Evolutionary conservation across 108 stramenopile genomes (phyloP).

Genomic region (Cyclotella choctawhatcheeana): DNA sequence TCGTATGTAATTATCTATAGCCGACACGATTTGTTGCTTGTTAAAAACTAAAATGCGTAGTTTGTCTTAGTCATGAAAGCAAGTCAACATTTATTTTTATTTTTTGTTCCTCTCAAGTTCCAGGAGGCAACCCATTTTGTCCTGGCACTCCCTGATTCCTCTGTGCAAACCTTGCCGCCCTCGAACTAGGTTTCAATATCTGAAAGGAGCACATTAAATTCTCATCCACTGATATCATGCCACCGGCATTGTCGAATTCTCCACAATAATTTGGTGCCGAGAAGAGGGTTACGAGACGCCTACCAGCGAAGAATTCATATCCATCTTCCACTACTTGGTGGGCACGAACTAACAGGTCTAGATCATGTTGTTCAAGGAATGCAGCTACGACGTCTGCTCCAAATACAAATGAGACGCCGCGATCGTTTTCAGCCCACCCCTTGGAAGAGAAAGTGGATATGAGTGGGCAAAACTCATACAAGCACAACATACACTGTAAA

Average conservation of each 20-base stretch:
- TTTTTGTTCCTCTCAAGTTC: slow-evolving; percentile 6
- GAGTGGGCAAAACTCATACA: not conserved
- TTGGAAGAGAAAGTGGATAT: not conserved
- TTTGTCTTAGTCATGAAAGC: not conserved
- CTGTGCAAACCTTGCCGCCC: slow-evolving; percentile 53
- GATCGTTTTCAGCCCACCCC: slow-evolving; percentile 94
- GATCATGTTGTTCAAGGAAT: slow-evolving; percentile 83
- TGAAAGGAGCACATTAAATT: slow-evolving; percentile 82
- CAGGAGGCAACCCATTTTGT: slow-evolving; percentile 33
- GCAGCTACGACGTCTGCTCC: slow-evolving; percentile 87
- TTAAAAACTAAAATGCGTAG: not conserved
- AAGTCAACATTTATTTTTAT: not conserved
- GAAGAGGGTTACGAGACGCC: slow-evolving; percentile 87
- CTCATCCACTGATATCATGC: slow-evolving; percentile 79
- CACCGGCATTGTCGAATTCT: slow-evolving; percentile 88
- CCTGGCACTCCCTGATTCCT: slow-evolving; percentile 30
- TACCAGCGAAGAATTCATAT: slow-evolving; percentile 90
- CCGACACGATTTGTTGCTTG: too few species aligned
- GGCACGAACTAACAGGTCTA: slow-evolving; percentile 92
- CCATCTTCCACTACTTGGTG: slow-evolving; percentile 98
- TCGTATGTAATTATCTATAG: too few species aligned
- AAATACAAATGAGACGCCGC: slow-evolving; percentile 95
- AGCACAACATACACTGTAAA: not conserved
- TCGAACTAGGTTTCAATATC: slow-evolving; percentile 55
- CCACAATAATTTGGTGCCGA: slow-evolving; percentile 88